These are phyloP conservation scores for Schizosaccharomyces osmophilus DNA, from an alignment of 805 yeast genomes.

Conservation along the genomic window DNA sequence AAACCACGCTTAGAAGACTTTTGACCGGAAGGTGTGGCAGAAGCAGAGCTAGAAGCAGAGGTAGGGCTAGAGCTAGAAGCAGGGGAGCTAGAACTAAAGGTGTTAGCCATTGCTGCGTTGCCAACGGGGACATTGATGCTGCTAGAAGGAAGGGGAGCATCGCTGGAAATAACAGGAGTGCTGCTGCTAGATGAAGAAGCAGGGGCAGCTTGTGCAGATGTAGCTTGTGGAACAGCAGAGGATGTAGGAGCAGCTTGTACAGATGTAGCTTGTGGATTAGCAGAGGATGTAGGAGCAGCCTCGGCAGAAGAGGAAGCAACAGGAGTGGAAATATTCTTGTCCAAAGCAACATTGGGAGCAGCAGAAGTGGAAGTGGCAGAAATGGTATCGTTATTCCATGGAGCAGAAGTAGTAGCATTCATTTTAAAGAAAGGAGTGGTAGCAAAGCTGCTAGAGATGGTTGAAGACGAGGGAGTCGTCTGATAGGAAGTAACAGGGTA, in stretches of 20 bases:
- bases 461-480: neutral
- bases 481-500: neutral
- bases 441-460: neutral
- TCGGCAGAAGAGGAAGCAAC: neutral
- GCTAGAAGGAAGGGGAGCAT: neutral
- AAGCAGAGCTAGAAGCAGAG: neutral
- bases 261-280: no score
- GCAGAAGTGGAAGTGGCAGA: neutral
- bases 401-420: neutral
- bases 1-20: conserved; percentile 1
- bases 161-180: neutral
- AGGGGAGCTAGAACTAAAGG: neutral
- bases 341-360: neutral
- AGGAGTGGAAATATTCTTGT: neutral
- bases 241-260: neutral
- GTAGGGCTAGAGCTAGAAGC: neutral
- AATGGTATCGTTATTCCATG: neutral
- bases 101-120: conserved; percentile 2
- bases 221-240: no score
- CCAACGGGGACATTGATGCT: conserved; percentile 2
- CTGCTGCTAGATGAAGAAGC: neutral
- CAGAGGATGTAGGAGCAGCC: neutral
- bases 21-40: no score
- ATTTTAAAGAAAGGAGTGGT: neutral
- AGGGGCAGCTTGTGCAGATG: neutral